Base-by-base conservation (phyloP, 768 basidiomycete genomes). In the Tricholoma sp. region DNA sequence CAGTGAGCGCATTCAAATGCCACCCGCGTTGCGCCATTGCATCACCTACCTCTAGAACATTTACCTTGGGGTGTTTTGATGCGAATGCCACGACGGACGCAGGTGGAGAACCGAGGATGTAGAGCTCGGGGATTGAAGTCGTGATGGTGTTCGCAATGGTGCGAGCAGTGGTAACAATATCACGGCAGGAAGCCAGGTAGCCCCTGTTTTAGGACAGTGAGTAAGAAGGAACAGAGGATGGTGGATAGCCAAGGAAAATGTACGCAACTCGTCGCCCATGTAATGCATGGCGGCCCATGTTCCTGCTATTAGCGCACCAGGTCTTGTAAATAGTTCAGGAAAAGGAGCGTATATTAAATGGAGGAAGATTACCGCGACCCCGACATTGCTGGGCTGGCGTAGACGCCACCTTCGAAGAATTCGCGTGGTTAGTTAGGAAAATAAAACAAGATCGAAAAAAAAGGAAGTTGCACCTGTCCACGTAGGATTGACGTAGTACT, bases 221-320 rank as follows among this genome's bases (percentile, higher is more conserved):
- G 53, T 44, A 44, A 20, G 36, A 41, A 57, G 57, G 32, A 55
- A 28, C 54, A 44, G 51, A 54, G 17, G 6, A 18, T 33, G 31
- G 39, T 32, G 45, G 17, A 39, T 10, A 53, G 24, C n/a, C n/a
- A n/a, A n/a, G n/a, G n/a, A n/a, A n/a, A n/a, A n/a, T 15, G 8
- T n/a, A 77, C 87, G 52, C 66, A 49, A 94, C 91, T 88, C 79
- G 57, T 86, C 78, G 29, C 96, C 96, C 75, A 98, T 88, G 68
- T 91, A 84, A 59, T 96, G 89, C 85, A 99, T 88, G 2, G 94
- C 93, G 6, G 96, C 96, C 94, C 94, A 99, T 29, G 94, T 86
- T 47, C 91, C 96, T 24, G 96, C 96, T 57, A 99, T 88, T 58
- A 98, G 74, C 0, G 94, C 86, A 6, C 96, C 97, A 0, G 95